Base-by-base conservation (phyloP, 73 alveolate species). In the Paramecium tetraurelia region DNA sequence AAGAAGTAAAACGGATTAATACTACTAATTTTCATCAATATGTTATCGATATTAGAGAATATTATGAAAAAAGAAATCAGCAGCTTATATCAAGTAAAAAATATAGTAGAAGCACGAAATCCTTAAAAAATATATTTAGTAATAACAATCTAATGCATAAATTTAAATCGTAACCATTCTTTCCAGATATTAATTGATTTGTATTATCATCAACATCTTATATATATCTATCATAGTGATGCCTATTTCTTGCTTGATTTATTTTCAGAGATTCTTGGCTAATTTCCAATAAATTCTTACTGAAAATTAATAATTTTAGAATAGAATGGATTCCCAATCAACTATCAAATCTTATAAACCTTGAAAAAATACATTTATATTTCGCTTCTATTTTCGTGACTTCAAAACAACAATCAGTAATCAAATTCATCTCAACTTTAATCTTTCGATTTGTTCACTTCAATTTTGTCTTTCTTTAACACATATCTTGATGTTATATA, bases 11-110 rank as follows among this genome's bases (percentile, higher is more conserved):
- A 75, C 58, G 87, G 46, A 38, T 75, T n/a, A 75, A 35, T 38
- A 38, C 59, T 41, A 36, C 87, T 4, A 41, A 75, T 75, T 75
- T 75, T 75, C 87, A 75, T 38, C 4, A 35, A 35, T 75, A 75
- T 36, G 87, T 75, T 33, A 27, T 63, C 31, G 84, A 63, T 63
- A 63, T 63, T 27, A 63, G 84, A 63, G 84, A 63, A 63, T 27
- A 63, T 63, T 63, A 63, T 27, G 50, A 27, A 63, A 31, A 63
- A 63, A 63, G 31, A 63, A 63, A 63, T 63, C 24, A 63, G 9
- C 84, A 31, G 7, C 46, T 63, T 11, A 14, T 63, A 6, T 31
- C 84, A 63, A 63, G 84, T 24, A 12, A 63, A 27, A 63, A 63
- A 27, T 31, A 22, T 27, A 63, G 84, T 33, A 21, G 84, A 63